phyloP scores from a whole-genome alignment of 106 monocot genomes.

The Dendrobium catenatum region DNA sequence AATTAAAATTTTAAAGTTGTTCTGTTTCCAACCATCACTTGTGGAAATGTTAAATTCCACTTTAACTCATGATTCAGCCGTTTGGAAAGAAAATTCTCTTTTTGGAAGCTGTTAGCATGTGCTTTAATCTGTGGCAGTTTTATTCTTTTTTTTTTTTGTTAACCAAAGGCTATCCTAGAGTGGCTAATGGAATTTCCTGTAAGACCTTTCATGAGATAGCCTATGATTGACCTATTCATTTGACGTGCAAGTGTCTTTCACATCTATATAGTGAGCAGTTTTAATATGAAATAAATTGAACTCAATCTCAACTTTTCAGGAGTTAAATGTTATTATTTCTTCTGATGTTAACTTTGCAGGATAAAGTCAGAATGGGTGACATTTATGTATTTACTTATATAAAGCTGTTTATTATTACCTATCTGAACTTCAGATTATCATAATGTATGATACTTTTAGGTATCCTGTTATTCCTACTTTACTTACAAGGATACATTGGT shows the following conservation, averaged over 20 bases:
- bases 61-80: too few relatives aligned
- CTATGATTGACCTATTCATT: background rate
- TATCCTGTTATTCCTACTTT: slow-evolving; percentile 89
- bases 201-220: background rate
- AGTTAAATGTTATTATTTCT: background rate
- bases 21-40: too few relatives aligned
- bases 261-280: background rate
- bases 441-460: slow-evolving; percentile 26
- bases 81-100: too few relatives aligned
- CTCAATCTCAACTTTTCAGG: background rate
- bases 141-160: too few relatives aligned
- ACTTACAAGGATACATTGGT: slow-evolving; percentile 91
- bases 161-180: background rate
- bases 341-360: background rate
- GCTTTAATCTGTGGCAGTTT: too few relatives aligned
- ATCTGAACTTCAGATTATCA: background rate
- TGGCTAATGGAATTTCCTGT: background rate
- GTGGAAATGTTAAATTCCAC: too few relatives aligned
- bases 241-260: background rate
- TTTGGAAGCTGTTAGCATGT: too few relatives aligned
- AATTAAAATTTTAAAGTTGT: too few relatives aligned
- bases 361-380: background rate
- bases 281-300: background rate
- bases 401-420: background rate
- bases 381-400: background rate